Evolutionary conservation across 108 stramenopile species (phyloP), one percentile per base, ranked within the genome.

Genomic region (Stephanodiscus triporus): DNA sequence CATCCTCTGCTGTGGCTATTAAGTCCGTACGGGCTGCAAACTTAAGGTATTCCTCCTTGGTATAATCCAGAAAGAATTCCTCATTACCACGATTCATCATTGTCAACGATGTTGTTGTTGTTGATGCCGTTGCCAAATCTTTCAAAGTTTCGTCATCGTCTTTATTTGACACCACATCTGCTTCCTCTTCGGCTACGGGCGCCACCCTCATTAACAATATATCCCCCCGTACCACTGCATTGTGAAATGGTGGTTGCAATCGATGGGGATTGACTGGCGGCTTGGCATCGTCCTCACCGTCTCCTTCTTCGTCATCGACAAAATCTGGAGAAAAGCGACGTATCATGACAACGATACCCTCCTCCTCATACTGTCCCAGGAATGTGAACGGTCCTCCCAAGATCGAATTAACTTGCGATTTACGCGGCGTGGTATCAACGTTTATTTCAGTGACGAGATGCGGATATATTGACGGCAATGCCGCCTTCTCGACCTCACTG

Each of bases 51-150:
- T 92, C 86, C 23, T 56, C 88, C 55, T 67, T 75, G 20, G 90
- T 91, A 59, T 95, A 95, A 82, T 91, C 84, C 75, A 92, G 73
- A 69, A 95, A 95, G 83, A 95, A 95, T 27, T 95, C 94, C 17
- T 92, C 89, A 63, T 89, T 89, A 51, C 77, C 30, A 11, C 76
- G 82, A 13, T 87, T 81, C 8, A 50, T 63, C 17, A 73, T 49
- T 37, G 59, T 24, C 19, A 67, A 56, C 75, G 55, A 22, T 63
- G 51, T 0, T 72, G 32, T 20, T n/a, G 61, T 42, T 17, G 45
- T 29, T 14, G 60, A 42, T 11, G 36, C 3, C 4, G 70, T 5
- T 14, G 57, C 14, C 16, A 22, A 0, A 27, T 36, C 40, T 9
- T 45, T 10, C 7, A 34, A 9, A 19, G 47, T 50, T 73, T 50